A percentile compares a stretch with the other conserved stretches of the same genome.
Conservation (phyloP, 202 grass and related monocot species). For the Brachypodium distachyon region DNA sequence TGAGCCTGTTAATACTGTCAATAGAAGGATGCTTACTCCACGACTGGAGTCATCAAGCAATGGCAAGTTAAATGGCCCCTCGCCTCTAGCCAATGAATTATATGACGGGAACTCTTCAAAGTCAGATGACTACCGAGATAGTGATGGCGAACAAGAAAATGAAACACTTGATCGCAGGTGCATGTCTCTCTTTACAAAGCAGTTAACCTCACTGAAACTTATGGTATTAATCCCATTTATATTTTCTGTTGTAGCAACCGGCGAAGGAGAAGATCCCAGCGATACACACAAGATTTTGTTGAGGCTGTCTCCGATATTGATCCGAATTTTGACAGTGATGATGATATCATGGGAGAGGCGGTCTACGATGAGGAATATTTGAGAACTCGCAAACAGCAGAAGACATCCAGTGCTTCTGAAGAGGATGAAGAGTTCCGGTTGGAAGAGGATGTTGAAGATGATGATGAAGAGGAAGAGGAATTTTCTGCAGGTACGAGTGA, state of each 20-base stretch:
- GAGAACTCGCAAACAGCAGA: slow-evolving; percentile 72
- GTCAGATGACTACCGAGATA: slow-evolving; percentile 81
- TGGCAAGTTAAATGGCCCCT: slow-evolving; percentile 60
- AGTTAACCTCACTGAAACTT: neutral
- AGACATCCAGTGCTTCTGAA: slow-evolving; percentile 72
- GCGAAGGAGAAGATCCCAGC: slow-evolving; percentile 77
- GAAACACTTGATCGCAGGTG: slow-evolving; percentile 91
- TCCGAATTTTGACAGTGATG: slow-evolving; percentile 59
- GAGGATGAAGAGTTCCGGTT: slow-evolving; percentile 87
- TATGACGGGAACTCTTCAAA: slow-evolving; percentile 62
- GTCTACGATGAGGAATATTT: slow-evolving; percentile 96
- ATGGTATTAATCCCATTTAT: slow-evolving; percentile 7
- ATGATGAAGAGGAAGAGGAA: slow-evolving; percentile 90
- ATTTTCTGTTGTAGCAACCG: slow-evolving; percentile 56
- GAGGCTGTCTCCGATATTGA: slow-evolving; percentile 68
- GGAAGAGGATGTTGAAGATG: slow-evolving; percentile 74
- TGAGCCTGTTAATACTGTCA: slow-evolving; percentile 46
- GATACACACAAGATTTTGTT: slow-evolving; percentile 86
- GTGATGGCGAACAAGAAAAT: slow-evolving; percentile 65
- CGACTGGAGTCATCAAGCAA: slow-evolving; percentile 67
- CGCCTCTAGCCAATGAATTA: slow-evolving; percentile 29
- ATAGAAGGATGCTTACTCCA: slow-evolving; percentile 46
- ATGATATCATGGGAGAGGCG: slow-evolving; percentile 97
- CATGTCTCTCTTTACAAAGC: neutral
- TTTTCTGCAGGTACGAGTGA: slow-evolving; percentile 82